phyloP scores from a whole-genome alignment of 345 rosid species.

The Viola odorata region DNA sequence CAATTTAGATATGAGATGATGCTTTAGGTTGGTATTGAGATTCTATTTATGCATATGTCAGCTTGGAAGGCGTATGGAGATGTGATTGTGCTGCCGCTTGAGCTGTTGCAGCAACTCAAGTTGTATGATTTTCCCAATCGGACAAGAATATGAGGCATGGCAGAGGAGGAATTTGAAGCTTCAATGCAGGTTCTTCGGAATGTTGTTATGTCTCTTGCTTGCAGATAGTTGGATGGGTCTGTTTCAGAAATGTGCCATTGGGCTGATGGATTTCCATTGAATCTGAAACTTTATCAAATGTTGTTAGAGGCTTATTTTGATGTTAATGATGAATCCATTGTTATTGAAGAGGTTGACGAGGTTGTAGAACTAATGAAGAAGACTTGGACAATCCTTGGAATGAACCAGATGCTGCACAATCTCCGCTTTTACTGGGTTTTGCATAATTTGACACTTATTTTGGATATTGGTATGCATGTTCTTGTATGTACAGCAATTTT shows the following conservation, averaged over 20 bases:
- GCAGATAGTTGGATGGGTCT: constrained; percentile 74
- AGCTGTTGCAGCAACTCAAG: constrained; percentile 88
- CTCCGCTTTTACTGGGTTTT: constrained; percentile 88
- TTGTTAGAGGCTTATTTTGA: constrained; percentile 87
- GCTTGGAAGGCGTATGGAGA: constrained; percentile 86
- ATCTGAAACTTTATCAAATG: constrained; percentile 77
- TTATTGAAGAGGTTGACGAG: constrained; percentile 89
- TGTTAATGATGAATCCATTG: constrained; percentile 53
- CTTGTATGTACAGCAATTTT: too few species aligned
- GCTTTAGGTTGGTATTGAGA: neutral
- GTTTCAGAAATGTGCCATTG: constrained; percentile 70
- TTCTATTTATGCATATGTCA: constrained; percentile 15
- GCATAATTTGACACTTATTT: too few species aligned
- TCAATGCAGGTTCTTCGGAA: constrained; percentile 86
- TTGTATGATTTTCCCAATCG: constrained; percentile 72
- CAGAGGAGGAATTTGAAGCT: constrained; percentile 69
- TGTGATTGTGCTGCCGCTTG: constrained; percentile 83
- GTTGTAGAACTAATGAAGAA: constrained; percentile 91
- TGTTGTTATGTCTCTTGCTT: constrained; percentile 70
- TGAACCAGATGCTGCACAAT: constrained; percentile 79
- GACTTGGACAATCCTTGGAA: constrained; percentile 87
- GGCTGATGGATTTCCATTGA: constrained; percentile 94
- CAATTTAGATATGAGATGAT: too few species aligned
- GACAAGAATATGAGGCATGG: constrained; percentile 83
- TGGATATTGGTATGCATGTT: too few species aligned